Evolutionary conservation across 352 stramenopile species (phyloP), one percentile per base, ranked within the genome.

Genomic region (Phytophthora cactorum): DNA sequence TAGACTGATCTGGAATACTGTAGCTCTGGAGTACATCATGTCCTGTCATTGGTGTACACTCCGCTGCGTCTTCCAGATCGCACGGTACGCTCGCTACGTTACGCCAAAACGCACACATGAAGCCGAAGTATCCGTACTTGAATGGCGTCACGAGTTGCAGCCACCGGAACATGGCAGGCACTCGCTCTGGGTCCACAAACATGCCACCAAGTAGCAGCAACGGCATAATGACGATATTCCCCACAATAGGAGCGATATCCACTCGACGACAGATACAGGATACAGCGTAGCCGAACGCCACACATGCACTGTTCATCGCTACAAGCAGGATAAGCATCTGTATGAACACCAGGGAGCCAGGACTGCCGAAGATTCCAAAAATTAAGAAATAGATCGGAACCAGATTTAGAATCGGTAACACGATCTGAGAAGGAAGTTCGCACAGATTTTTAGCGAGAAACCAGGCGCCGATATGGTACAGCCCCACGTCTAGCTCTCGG

Each of bases 81-180:
- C 75, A 83, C 3, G 68, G 49, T 3, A 86, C 60, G 5, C 52
- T 29, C 5, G 63, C 29, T 17, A 82, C 66, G 17, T 54, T 76
- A 39, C 62, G 52, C 77, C 77, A 86, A 54, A 81, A 82, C 15
- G 57, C 52, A 11, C 66, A 60, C 66, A 80, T 82, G 29, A 81
- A 67, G 51, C 66, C 77, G 47, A 78, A 72, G 70, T 78, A 86
- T 47, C 75, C 77, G 55, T 86, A 86, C 38, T 82, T 81, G 57
- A 86, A 71, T 10, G 75, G 75, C 6, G 77, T 82, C 10, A 83
- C 45, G 67, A 77, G 72, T 41, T 83, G 57, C 29, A 86, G 62
- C 77, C 77, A 86, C 29, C 59, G 59, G 31, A 86, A 79, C 69
- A 68, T 75, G 44, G 36, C 43, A 17, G 77, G 77, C 9, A 75